Evolutionary conservation across 2,329 filamentous ascomycete species (phyloP), one percentile per base, ranked within the genome.

Genomic region (Clarireedia homoeocarpa): DNA sequence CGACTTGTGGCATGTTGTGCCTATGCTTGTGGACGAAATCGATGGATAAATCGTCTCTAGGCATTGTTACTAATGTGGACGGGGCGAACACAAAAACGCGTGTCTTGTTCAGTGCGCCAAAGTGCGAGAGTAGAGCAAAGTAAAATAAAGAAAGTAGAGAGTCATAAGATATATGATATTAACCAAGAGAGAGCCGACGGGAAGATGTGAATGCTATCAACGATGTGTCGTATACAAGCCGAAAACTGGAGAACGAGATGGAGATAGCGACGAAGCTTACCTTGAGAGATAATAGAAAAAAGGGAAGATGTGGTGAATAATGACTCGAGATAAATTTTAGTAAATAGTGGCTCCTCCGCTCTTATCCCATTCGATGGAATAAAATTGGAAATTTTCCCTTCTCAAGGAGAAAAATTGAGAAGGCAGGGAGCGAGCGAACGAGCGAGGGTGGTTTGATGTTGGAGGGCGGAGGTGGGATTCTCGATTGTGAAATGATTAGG

Each of bases 31-130:
- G 78, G 68, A 84, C 81, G 71, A 85, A 84, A 73, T 86, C 83
- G 76, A 86, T 86, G 69, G 81, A 80, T 65, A 86, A 74, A 70
- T 86, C 83, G 83, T 86, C 83, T 83, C 83, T 85, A 75, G 83
- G 83, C 83, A 86, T 85, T 72, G 73, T 73, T 77, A 80, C 83
- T 80, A 83, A 83, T 72, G 67, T 68, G 65, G 61, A 60, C 47
- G 47, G 47, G 26, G 50, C 39, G n/a, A 44, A 45, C 52, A 38
- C 47, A 62, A 38, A 38, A 48, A 44, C 42, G 42, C 52, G 34
- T 15, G 30, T 23, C 23, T 40, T 27, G 42, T 49, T 10, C 23
- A 42, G 17, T 17, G 14, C 30, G 40, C 20, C 9, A 38, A 55
- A 50, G 23, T 49, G 23, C 27, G 36, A 44, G n/a, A 23, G 15